phyloP scores from a whole-genome alignment of 768 basidiomycete genomes.

The Ramaria sp. region DNA sequence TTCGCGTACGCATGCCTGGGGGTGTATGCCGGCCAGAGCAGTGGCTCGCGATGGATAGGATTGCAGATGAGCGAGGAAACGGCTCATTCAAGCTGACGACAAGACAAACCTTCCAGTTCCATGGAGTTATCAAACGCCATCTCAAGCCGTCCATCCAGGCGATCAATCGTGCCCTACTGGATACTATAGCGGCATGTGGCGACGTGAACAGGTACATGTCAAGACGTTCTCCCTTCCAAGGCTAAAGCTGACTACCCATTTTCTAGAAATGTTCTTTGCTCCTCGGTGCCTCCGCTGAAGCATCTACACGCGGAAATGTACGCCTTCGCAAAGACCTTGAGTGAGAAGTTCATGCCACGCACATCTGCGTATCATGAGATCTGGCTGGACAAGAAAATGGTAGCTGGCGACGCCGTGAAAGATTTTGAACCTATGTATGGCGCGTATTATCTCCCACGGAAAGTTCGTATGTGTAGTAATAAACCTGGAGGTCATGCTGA shows the following conservation, averaged over 20 bases:
- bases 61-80: constrained; percentile 90
- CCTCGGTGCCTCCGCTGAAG: constrained; percentile 86
- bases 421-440: constrained; percentile 98
- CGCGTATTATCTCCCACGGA: constrained; percentile 91
- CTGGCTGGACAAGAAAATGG: constrained; percentile 95
- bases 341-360: constrained; percentile 77
- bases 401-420: constrained; percentile 87
- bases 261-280: constrained; percentile 78
- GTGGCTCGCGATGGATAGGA: constrained; percentile 94
- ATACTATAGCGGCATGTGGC: constrained; percentile 96
- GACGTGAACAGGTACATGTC: constrained; percentile 79
- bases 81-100: constrained; percentile 97
- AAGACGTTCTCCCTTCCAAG: not conserved
- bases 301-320: constrained; percentile 75
- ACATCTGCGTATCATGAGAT: constrained; percentile 98
- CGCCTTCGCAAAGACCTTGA: constrained; percentile 74
- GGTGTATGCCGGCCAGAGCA: constrained; percentile 88
- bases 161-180: constrained; percentile 83
- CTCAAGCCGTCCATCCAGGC: constrained; percentile 94
- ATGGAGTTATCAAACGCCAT: constrained; percentile 96
- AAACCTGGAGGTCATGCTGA: not conserved
- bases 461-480: constrained; percentile 36
- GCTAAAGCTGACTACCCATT: not conserved
- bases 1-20: constrained; percentile 91
- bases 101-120: constrained; percentile 97